Conservation (phyloP, 805 yeast genomes). For the Candida schatavii region DNA sequence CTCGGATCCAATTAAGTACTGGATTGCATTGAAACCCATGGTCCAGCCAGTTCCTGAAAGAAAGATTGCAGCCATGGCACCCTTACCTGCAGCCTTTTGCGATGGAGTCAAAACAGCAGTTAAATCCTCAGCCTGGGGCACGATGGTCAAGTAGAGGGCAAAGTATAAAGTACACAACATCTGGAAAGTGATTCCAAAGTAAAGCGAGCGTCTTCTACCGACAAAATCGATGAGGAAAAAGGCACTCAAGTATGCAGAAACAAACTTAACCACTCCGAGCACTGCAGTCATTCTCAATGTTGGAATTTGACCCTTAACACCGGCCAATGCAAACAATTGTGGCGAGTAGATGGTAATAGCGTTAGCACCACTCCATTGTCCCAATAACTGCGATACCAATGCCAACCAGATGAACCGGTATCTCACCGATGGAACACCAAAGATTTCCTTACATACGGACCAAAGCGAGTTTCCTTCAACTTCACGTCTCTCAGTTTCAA, state of each 20-base stretch:
- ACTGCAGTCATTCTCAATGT: constrained; percentile 48
- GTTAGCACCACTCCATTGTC: constrained; percentile 61
- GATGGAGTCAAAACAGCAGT: constrained; percentile 27
- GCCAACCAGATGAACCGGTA: constrained; percentile 46
- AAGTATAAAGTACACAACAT: constrained; percentile 41
- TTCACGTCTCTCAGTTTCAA: constrained; percentile 33
- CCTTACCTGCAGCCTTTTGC: constrained; percentile 38
- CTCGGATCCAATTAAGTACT: constrained; percentile 54
- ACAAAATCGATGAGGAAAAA: constrained; percentile 52
- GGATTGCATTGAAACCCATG: constrained; percentile 56
- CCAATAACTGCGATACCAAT: constrained; percentile 42
- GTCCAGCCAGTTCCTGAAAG: constrained; percentile 58
- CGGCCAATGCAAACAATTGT: constrained; percentile 47
- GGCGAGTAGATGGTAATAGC: constrained; percentile 58
- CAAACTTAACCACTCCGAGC: constrained; percentile 52
- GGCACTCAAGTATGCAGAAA: constrained; percentile 47
- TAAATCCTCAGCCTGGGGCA: constrained; percentile 40
- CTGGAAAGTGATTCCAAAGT: constrained; percentile 48
- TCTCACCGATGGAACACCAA: constrained; percentile 37
- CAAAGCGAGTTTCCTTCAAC: constrained; percentile 18
- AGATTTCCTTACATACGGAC: constrained; percentile 28
- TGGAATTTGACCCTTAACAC: constrained; percentile 39
- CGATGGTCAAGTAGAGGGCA: constrained; percentile 44
- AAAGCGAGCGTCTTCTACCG: constrained; percentile 51
- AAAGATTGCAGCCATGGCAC: constrained; percentile 50